Percentiles rank a stretch among this genome's conserved stretches.
Conservation (phyloP, 164 flowering plant species). For the Vitis amurensis region DNA sequence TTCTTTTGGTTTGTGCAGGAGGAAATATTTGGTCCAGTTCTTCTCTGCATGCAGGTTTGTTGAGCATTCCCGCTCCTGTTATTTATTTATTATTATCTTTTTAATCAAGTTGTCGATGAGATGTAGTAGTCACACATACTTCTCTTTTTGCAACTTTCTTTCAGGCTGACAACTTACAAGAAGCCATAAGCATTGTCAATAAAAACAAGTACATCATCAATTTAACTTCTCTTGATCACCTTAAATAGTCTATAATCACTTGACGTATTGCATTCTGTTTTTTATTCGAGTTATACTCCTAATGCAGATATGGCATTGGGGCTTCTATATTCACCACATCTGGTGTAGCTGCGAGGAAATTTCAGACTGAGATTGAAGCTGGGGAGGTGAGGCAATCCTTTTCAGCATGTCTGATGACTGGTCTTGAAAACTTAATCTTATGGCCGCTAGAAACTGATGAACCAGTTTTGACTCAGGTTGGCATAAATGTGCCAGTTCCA, state of each 20-base stretch:
- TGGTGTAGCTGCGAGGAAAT: constrained; percentile 65
- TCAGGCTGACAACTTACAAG: constrained; percentile 74
- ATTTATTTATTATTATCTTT: constrained; percentile 4
- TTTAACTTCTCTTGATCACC: neutral
- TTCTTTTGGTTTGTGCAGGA: constrained; percentile 40
- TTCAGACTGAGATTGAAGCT: constrained; percentile 61
- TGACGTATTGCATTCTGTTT: neutral
- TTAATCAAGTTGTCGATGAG: neutral
- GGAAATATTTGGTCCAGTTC: constrained; percentile 80
- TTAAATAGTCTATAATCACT: neutral
- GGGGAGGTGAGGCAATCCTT: constrained; percentile 45
- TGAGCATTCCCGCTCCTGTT: neutral
- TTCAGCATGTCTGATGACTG: too few species aligned
- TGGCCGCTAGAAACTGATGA: too few species aligned
- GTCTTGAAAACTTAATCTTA: too few species aligned
- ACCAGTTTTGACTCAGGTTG: constrained; percentile 39
- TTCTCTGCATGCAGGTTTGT: constrained; percentile 67
- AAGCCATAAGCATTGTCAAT: constrained; percentile 66
- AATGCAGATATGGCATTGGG: constrained; percentile 65
- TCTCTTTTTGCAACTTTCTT: neutral
- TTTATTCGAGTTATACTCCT: neutral
- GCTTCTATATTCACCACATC: constrained; percentile 72
- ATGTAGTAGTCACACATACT: neutral
- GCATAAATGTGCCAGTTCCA: constrained; percentile 78
- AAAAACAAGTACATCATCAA: constrained; percentile 46